phyloP scores from a whole-genome alignment of 140 eudicot genomes.

The Erigeron philadelphicus region DNA sequence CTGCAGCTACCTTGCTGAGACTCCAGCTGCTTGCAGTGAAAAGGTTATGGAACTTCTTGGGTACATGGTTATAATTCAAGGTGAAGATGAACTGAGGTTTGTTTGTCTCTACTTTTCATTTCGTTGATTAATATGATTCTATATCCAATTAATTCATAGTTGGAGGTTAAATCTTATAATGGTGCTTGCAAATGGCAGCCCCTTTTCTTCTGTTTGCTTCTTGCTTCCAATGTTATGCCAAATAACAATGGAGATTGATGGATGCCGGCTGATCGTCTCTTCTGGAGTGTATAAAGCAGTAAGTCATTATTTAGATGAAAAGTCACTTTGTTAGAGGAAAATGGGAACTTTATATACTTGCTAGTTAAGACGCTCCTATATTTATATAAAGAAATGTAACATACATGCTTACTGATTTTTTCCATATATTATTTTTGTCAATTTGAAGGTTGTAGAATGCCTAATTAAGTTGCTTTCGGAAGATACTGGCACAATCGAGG shows the following conservation, averaged over 20 bases:
- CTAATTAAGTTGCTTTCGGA: constrained; percentile 48
- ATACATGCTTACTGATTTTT: constrained; percentile 3
- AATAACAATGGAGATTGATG: constrained; percentile 65
- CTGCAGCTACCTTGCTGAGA: constrained; percentile 87
- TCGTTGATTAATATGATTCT: neutral
- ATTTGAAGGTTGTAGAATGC: constrained; percentile 59
- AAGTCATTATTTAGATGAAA: constrained; percentile 25
- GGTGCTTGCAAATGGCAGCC: constrained; percentile 35
- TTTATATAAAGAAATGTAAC: too few relatives aligned
- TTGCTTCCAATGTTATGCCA: constrained; percentile 93
- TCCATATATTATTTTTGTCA: neutral
- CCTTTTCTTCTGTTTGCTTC: constrained; percentile 69
- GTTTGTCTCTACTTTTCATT: constrained; percentile 16
- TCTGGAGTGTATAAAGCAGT: constrained; percentile 72
- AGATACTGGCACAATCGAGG: constrained; percentile 39
- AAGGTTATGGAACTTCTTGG: constrained; percentile 66
- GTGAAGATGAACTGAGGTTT: constrained; percentile 76
- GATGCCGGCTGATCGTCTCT: constrained; percentile 53
- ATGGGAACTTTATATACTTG: too few relatives aligned
- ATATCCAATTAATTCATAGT: neutral
- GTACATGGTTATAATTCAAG: constrained; percentile 76
- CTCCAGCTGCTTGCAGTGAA: constrained; percentile 70
- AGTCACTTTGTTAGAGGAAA: neutral
- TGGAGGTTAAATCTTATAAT: constrained; percentile 15
- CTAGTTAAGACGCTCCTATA: too few relatives aligned